Evolutionary conservation across 2,329 filamentous ascomycete genomes (phyloP).

Genomic region (Rasamsonia emersonii): DNA sequence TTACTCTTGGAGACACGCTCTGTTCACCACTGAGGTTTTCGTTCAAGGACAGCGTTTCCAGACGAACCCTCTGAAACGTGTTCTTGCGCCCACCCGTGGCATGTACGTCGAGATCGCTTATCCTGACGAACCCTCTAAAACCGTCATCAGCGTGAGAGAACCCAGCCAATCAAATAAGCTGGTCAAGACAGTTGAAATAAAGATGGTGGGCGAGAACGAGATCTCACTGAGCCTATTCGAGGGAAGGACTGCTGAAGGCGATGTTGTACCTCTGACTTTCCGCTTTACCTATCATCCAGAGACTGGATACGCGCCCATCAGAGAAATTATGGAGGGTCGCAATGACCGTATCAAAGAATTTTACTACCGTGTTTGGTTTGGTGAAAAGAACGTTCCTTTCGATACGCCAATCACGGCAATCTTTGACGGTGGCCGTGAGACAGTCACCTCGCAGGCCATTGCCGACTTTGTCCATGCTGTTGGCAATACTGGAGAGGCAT

Average conservation of each 20-base stretch:
- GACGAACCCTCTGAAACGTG: conserved; percentile 87
- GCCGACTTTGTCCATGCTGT: conserved; percentile 99
- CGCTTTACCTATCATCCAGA: conserved; percentile 92
- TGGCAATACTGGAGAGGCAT: conserved; percentile 94
- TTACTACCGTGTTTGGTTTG: conserved; percentile 98
- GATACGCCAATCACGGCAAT: conserved; percentile 75
- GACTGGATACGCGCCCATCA: conserved; percentile 93
- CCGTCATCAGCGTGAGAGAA: conserved; percentile 78
- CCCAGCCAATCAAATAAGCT: conserved; percentile 79
- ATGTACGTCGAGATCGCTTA: conserved; percentile 81
- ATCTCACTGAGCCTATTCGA: conserved; percentile 88
- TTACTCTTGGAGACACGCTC: conserved; percentile 88
- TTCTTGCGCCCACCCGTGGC: conserved; percentile 77
- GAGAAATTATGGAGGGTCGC: conserved; percentile 88
- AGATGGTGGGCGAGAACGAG: conserved; percentile 64
- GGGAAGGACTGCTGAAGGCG: conserved; percentile 76
- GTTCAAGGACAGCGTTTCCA: conserved; percentile 96
- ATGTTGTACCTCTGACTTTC: conserved; percentile 73
- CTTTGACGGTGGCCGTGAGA: conserved; percentile 82
- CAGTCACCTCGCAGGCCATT: conserved; percentile 84
- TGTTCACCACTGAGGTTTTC: conserved; percentile 87
- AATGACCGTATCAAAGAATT: conserved; percentile 99
- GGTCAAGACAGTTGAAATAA: conserved; percentile 79
- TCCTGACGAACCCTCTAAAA: conserved; percentile 75
- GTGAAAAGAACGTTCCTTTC: conserved; percentile 72